These are phyloP conservation scores for Kurtzmaniella natalensis DNA, from an alignment of 1,139 yeast species.

Conservation along the genomic window DNA sequence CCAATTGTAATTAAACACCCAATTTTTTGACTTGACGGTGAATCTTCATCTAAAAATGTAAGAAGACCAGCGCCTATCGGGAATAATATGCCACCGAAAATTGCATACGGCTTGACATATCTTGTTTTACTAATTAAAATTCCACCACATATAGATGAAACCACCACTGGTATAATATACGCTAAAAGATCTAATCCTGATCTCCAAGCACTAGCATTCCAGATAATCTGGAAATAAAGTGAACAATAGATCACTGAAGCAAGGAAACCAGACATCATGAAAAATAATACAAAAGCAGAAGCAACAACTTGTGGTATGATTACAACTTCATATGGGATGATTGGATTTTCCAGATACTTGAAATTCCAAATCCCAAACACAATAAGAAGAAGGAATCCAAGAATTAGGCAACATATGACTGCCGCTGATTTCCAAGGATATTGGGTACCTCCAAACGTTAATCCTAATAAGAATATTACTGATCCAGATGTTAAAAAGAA, in stretches of 20 bases:
- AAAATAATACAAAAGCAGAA: constrained; percentile 18
- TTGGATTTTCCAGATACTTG: constrained; percentile 20
- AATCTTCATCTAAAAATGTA: constrained; percentile 26
- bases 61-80: constrained; percentile 34
- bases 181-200: constrained; percentile 39
- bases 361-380: constrained; percentile 25
- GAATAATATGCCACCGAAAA: constrained; percentile 23
- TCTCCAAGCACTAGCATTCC: constrained; percentile 27
- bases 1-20: constrained; percentile 34
- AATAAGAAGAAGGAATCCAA: constrained; percentile 10
- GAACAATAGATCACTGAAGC: constrained; percentile 22
- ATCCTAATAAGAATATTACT: constrained; percentile 42
- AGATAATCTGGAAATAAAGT: constrained; percentile 37
- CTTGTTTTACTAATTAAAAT: constrained; percentile 25
- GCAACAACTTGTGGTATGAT: constrained; percentile 21
- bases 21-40: constrained; percentile 23
- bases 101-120: constrained; percentile 26
- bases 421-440: constrained; percentile 12
- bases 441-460: constrained; percentile 47
- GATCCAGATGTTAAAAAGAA: constrained; percentile 36
- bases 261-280: constrained; percentile 22
- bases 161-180: constrained; percentile 29
- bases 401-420: constrained; percentile 11
- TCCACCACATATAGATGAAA: constrained; percentile 27
- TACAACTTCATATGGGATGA: constrained; percentile 25